Conservation (phyloP, 257 asterid genomes). For the Scutellaria baicalensis region DNA sequence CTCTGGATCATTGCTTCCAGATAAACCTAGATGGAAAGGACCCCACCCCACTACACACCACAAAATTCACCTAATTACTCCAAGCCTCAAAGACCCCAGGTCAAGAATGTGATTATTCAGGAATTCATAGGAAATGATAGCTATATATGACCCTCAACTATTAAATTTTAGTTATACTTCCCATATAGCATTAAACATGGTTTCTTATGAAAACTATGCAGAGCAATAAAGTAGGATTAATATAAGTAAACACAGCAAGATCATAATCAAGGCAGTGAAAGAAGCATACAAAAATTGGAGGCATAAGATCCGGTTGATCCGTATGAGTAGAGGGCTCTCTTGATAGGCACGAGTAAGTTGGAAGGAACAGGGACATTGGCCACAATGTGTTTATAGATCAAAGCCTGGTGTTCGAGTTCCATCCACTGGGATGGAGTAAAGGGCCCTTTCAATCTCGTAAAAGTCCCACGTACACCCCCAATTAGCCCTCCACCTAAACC, state of each 20-base stretch:
- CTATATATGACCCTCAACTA: not conserved
- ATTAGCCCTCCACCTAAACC: conserved; percentile 30
- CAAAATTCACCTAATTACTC: not conserved
- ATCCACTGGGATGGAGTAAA: conserved; percentile 91
- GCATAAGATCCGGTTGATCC: conserved; percentile 50
- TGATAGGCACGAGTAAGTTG: conserved; percentile 64
- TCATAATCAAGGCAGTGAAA: not conserved
- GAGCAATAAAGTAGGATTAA: not conserved
- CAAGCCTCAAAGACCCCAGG: not conserved
- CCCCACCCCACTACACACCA: conserved; percentile 75
- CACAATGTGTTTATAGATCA: conserved; percentile 74
- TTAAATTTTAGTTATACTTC: not conserved
- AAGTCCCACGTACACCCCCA: conserved; percentile 42
- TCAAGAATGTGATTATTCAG: not conserved
- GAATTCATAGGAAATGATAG: not conserved
- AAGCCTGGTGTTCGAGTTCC: conserved; percentile 92
- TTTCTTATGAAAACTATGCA: not conserved
- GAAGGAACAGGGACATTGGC: conserved; percentile 85
- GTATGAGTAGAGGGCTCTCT: conserved; percentile 58
- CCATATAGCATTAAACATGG: not conserved
- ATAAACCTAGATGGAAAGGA: conserved; percentile 71
- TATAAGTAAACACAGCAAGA: not conserved
- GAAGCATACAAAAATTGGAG: conserved; percentile 57
- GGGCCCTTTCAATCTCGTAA: conserved; percentile 55
- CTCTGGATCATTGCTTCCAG: conserved; percentile 86